Percentiles rank a stretch among this genome's conserved stretches.
phyloP scores from a whole-genome alignment of 805 yeast genomes.

The Myxozyma monticola region DNA sequence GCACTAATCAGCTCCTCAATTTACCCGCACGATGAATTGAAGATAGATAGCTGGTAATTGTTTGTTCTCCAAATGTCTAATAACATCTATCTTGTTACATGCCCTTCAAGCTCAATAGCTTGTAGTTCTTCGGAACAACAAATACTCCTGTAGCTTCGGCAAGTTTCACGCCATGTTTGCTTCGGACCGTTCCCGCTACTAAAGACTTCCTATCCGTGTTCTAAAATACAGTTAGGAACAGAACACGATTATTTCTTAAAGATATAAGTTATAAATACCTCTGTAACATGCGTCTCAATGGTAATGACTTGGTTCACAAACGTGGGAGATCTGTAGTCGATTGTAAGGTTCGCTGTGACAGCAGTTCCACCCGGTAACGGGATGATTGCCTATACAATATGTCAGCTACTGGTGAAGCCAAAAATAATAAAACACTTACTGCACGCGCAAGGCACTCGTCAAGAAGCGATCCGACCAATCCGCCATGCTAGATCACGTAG shows the following conservation, averaged over 20 bases:
- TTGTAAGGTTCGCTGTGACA: slow-evolving; percentile 23
- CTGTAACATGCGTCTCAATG: slow-evolving; percentile 20
- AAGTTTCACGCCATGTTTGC: slow-evolving; percentile 9
- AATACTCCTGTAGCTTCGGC: slow-evolving; percentile 26
- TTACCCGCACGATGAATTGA: too few species aligned
- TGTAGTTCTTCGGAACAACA: slow-evolving; percentile 26
- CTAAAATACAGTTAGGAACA: not conserved
- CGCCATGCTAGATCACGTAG: slow-evolving; percentile 58
- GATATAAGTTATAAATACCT: slow-evolving; percentile 1
- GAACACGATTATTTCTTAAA: not conserved
- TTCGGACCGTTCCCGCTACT: slow-evolving; percentile 14
- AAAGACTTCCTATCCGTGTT: slow-evolving; percentile 18
- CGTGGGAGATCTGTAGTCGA: slow-evolving; percentile 24
- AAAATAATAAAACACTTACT: slow-evolving; percentile 2
- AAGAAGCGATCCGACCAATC: slow-evolving; percentile 70
- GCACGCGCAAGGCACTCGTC: slow-evolving; percentile 67
- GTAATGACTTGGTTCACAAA: slow-evolving; percentile 17
- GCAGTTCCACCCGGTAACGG: slow-evolving; percentile 21
- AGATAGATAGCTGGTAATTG: not conserved
- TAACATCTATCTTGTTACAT: slow-evolving; percentile 7
- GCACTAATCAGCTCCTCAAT: too few species aligned
- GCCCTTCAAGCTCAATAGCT: slow-evolving; percentile 10
- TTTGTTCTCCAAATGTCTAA: not conserved
- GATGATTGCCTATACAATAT: slow-evolving; percentile 13
- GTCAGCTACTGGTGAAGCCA: not conserved